These are phyloP conservation scores for Aspergillus sclerotiicarbonarius DNA, from an alignment of 495 filamentous ascomycete species.

Conservation along the genomic window DNA sequence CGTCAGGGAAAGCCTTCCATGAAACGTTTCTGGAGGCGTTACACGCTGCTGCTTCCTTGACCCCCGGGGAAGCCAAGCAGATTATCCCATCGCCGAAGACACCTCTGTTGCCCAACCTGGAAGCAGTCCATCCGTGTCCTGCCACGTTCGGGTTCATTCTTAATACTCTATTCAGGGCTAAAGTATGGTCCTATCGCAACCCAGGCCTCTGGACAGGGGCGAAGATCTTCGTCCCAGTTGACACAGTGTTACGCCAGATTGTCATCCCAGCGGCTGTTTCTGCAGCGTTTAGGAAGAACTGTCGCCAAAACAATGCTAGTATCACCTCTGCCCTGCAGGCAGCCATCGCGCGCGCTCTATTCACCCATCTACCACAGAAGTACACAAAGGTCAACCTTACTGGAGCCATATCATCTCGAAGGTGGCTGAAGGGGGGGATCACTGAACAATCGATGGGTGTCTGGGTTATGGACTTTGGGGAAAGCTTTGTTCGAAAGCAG, in stretches of 20 bases:
- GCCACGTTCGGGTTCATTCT: constrained; percentile 27
- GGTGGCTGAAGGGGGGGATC: constrained; percentile 33
- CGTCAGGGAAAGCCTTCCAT: constrained; percentile 37
- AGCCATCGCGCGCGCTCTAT: constrained; percentile 33
- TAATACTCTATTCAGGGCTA: constrained; percentile 27
- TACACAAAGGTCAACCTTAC: constrained; percentile 23
- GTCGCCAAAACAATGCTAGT: constrained; percentile 34
- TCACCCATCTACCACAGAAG: constrained; percentile 25
- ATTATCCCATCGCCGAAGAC: constrained; percentile 26
- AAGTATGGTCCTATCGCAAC: constrained; percentile 23
- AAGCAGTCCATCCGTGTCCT: constrained; percentile 25
- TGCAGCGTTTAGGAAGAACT: constrained; percentile 19
- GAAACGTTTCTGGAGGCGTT: constrained; percentile 29
- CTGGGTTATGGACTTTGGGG: constrained; percentile 29
- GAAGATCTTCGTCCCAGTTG: constrained; percentile 18
- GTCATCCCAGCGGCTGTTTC: constrained; percentile 23
- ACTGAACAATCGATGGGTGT: constrained; percentile 40
- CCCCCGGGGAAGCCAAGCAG: constrained; percentile 19
- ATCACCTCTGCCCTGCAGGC: constrained; percentile 37
- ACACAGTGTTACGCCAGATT: constrained; percentile 21
- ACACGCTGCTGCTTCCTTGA: constrained; percentile 9
- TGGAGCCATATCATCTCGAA: constrained; percentile 32
- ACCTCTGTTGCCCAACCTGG: constrained; percentile 32
- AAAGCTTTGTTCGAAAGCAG: constrained; percentile 15
- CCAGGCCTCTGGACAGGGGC: constrained; percentile 27